These are phyloP conservation scores for Pleurotus tuoliensis DNA, from an alignment of 768 basidiomycete species.

Conservation along the genomic window DNA sequence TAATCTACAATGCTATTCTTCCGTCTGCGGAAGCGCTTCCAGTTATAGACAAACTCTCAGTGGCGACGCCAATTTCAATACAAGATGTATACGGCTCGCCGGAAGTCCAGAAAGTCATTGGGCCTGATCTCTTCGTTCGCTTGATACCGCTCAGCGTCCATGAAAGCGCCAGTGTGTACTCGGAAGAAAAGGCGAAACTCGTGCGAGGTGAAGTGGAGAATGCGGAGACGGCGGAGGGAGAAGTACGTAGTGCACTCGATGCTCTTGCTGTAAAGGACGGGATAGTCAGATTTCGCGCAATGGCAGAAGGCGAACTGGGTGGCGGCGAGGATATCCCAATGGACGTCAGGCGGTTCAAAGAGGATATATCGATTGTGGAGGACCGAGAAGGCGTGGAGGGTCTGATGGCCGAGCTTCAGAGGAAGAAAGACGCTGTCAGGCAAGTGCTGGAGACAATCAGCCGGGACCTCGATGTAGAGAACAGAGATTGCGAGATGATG, in stretches of 20 bases:
- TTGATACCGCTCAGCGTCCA: slow-evolving; percentile 93
- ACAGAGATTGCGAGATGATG: slow-evolving; percentile 83
- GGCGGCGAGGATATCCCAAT: slow-evolving; percentile 65
- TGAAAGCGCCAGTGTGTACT: slow-evolving; percentile 94
- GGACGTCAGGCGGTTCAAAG: slow-evolving; percentile 69
- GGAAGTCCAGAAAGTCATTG: slow-evolving; percentile 93
- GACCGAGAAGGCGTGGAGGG: slow-evolving; percentile 63
- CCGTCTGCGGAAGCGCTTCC: slow-evolving; percentile 79
- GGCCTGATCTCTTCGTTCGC: slow-evolving; percentile 82
- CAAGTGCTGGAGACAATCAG: slow-evolving; percentile 59
- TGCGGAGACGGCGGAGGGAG: slow-evolving; percentile 78
- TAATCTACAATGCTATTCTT: slow-evolving; percentile 92
- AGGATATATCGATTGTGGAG: slow-evolving; percentile 70
- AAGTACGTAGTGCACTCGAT: slow-evolving; percentile 75
- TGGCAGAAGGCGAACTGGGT: slow-evolving; percentile 60
- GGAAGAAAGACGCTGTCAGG: slow-evolving; percentile 54
- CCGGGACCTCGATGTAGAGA: slow-evolving; percentile 76
- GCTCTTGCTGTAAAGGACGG: slow-evolving; percentile 76
- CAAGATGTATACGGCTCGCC: slow-evolving; percentile 90
- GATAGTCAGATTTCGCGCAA: slow-evolving; percentile 62
- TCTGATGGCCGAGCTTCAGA: slow-evolving; percentile 54
- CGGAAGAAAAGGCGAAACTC: slow-evolving; percentile 95
- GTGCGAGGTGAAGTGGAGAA: slow-evolving; percentile 87
- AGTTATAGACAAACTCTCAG: slow-evolving; percentile 72
- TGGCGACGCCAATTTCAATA: slow-evolving; percentile 85